Base-by-base conservation (phyloP, 345 rosid species). In the Schrenkiella parvula region DNA sequence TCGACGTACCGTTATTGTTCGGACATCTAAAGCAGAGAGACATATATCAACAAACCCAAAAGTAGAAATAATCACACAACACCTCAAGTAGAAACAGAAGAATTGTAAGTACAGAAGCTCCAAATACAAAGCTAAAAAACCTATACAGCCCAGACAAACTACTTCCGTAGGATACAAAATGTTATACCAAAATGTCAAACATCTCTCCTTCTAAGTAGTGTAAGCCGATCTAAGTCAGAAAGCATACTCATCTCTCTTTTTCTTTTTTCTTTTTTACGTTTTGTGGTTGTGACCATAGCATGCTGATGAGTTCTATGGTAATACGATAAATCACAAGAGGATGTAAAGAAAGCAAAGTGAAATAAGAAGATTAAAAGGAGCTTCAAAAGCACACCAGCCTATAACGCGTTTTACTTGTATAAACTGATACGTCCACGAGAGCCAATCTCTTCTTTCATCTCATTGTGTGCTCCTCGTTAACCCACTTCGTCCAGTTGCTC, bases 401-500 rank as follows among this genome's bases (percentile, higher is more conserved):
- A 38, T 14, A 53, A 54, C 17, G 41, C 22, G 43, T 56, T 68
- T 68, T 68, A 43, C 64, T 56, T 54, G 62, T 39, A 29, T 15
- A 39, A 41, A 28, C 57, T 59, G 74, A 46, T 60, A 59, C 21
- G 50, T 25, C 38, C 62, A 44, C 12, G 10, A 21, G 60, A 64
- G 32, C 66, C 57, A 35, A 13, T 35, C 65, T 65, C 77, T 51
- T 61, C 55, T 18, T 58, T 54, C 66, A 13, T 57, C 35, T 74
- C 54, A 75, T 22, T 75, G 74, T 32, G 91, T 89, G 88, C 95
- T 87, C 76, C 91, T 89, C 37, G 97, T 87, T 63, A 89, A 64
- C 68, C 97, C 89, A 50, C 90, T 82, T 52, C 97, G 86, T 35
- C 84, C 64, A 25, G 79, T 19, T 68, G 74, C 74, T 68, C 79